Evolutionary conservation across 2,329 filamentous ascomycete species (phyloP).

Genomic region (Penicillium sp.): DNA sequence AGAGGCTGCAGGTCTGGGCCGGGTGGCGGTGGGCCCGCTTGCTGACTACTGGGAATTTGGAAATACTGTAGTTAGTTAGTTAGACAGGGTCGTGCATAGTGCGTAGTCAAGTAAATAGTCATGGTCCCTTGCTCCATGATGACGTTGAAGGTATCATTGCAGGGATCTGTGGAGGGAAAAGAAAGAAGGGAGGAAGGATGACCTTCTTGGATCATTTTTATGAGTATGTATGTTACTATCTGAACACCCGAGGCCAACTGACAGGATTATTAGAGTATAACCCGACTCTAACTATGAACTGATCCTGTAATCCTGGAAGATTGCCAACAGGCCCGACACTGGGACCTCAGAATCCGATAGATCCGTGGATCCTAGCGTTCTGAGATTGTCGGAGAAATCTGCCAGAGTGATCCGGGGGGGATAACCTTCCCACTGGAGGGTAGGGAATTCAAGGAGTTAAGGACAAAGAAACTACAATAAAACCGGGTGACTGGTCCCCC

Average conservation of each 20-base stretch:
- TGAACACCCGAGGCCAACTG: neutral
- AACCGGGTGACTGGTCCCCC: neutral
- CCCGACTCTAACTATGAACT: neutral
- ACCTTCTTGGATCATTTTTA: neutral
- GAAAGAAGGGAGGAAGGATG: neutral
- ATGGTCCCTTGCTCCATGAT: slow-evolving; percentile 8
- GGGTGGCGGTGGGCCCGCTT: neutral
- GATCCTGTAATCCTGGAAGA: neutral
- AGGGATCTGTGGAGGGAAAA: neutral
- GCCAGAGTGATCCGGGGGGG: neutral
- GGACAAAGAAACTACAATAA: too few species aligned
- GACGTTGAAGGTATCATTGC: neutral
- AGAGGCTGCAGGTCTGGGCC: slow-evolving; percentile 12
- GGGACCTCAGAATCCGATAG: neutral
- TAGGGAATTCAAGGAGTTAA: neutral
- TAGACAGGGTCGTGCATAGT: neutral
- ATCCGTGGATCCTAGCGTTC: neutral
- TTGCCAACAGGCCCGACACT: slow-evolving; percentile 2
- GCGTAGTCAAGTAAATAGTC: neutral
- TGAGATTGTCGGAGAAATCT: neutral
- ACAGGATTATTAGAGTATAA: neutral
- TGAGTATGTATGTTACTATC: neutral
- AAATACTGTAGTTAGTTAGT: too few species aligned
- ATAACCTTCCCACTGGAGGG: too few species aligned
- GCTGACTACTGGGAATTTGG: neutral